Conservation (phyloP, 78 protist species). For the Planoprotostelium fungivorum region DNA sequence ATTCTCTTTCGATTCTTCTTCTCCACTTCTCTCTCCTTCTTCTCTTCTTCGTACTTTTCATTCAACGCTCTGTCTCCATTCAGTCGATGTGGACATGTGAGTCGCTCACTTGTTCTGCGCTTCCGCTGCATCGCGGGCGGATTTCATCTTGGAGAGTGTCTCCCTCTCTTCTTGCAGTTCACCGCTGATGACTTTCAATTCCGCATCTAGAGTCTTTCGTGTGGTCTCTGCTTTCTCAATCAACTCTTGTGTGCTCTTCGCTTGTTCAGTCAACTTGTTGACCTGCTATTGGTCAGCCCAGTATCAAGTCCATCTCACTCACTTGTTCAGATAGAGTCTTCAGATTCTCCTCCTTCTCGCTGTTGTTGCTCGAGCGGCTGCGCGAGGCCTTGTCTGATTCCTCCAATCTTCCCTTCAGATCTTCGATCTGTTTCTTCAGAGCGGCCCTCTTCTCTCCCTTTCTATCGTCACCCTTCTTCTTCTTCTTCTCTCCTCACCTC, state of each 20-base stretch:
- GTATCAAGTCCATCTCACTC: neutral
- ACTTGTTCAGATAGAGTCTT: neutral
- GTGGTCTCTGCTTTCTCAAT: neutral
- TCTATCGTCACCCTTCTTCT: neutral
- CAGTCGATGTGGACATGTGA: neutral
- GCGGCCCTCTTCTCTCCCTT: neutral
- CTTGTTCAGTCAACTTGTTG: neutral
- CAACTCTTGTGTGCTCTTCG: neutral
- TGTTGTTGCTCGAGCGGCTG: neutral
- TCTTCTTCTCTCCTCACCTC: too few relatives aligned
- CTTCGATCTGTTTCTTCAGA: neutral
- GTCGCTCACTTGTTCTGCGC: neutral
- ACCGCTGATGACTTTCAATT: neutral
- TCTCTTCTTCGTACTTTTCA: neutral
- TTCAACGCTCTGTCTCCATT: neutral
- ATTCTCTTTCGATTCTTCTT: neutral
- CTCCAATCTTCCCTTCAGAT: neutral
- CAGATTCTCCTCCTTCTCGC: neutral
- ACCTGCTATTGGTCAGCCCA: too few relatives aligned
- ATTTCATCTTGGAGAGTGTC: neutral
- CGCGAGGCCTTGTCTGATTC: too few relatives aligned
- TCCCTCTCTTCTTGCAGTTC: neutral
- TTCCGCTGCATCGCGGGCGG: neutral
- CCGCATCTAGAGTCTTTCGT: neutral
- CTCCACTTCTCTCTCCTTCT: neutral